Evolutionary conservation across 176 grass and related monocot genomes (phyloP).

Genomic region (Triticum turgidum): DNA sequence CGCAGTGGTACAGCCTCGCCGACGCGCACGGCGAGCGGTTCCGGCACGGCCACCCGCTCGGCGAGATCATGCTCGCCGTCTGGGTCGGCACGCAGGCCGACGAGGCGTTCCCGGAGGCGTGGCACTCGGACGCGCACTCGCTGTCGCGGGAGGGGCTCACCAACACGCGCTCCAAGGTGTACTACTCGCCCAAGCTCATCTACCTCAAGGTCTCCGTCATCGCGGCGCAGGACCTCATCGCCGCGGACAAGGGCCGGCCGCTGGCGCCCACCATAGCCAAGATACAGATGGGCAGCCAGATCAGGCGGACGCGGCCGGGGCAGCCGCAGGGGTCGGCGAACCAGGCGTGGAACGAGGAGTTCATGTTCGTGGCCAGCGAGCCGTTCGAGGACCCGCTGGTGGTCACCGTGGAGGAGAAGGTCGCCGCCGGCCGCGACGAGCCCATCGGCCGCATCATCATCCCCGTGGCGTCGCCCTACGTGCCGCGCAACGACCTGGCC

Average conservation of each 20-base stretch:
- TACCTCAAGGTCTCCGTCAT: slow-evolving; percentile 58
- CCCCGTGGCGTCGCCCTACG: slow-evolving; percentile 13
- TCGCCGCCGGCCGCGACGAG: slow-evolving; percentile 42
- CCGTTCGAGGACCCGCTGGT: slow-evolving; percentile 77
- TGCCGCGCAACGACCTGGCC: slow-evolving; percentile 45
- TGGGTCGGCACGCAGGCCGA: slow-evolving; percentile 85
- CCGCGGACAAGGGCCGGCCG: slow-evolving; percentile 35
- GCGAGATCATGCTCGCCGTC: slow-evolving; percentile 65
- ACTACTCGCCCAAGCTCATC: slow-evolving; percentile 60
- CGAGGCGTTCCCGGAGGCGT: slow-evolving; percentile 72
- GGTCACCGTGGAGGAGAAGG: slow-evolving; percentile 72
- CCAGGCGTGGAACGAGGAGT: slow-evolving; percentile 79
- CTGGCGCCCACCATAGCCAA: slow-evolving; percentile 39
- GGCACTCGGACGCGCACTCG: slow-evolving; percentile 75
- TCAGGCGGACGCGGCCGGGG: slow-evolving; percentile 30
- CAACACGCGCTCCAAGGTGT: slow-evolving; percentile 67
- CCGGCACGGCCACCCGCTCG: slow-evolving; percentile 23
- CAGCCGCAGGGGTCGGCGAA: slow-evolving; percentile 31
- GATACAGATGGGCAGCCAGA: slow-evolving; percentile 55
- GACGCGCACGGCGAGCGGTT: slow-evolving; percentile 44
- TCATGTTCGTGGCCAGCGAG: slow-evolving; percentile 71
- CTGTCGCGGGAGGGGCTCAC: slow-evolving; percentile 25
- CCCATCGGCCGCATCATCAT: slow-evolving; percentile 48
- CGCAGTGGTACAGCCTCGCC: slow-evolving; percentile 73
- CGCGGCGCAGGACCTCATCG: slow-evolving; percentile 57